phyloP scores from a whole-genome alignment of 1,284 basidiomycete genomes.

The Trichosporon faecale region DNA sequence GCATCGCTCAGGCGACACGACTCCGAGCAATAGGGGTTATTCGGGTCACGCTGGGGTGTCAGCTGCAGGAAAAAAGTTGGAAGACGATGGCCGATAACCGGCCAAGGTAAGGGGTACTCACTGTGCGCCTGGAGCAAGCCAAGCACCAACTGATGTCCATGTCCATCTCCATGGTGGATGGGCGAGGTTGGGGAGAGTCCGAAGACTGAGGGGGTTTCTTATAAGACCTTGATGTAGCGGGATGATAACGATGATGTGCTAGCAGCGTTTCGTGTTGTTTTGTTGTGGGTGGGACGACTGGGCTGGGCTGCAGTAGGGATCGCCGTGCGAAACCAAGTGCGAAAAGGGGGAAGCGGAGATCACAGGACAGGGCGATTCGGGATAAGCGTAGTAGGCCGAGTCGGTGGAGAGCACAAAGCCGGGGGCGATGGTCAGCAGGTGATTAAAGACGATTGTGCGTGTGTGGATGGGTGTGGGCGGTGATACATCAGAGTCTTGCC shows the following conservation, averaged over 20 bases:
- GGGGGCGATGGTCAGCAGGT: constrained; percentile 2
- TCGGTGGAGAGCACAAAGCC: not conserved
- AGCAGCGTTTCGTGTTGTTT: not conserved
- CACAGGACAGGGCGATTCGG: constrained; percentile 3
- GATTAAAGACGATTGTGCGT: constrained; percentile 7
- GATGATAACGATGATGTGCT: not conserved
- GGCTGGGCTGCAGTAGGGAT: not conserved
- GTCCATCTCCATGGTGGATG: constrained; percentile 26
- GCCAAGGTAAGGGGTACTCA: constrained; percentile 23
- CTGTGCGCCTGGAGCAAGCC: constrained; percentile 38
- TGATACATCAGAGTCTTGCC: not conserved
- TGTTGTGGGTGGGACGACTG: constrained; percentile 13
- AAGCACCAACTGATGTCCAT: constrained; percentile 30
- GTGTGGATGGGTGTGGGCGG: not conserved
- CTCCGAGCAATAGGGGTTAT: constrained; percentile 44
- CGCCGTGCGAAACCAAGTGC: not conserved
- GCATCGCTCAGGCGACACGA: constrained; percentile 37
- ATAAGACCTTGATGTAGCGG: not conserved
- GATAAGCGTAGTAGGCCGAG: not conserved
- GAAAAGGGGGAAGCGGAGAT: constrained; percentile 2
- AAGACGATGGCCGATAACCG: not conserved
- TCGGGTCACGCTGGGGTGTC: constrained; percentile 35
- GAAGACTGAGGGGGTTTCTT: not conserved
- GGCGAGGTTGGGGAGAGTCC: not conserved
- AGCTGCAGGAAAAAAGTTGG: not conserved